These are phyloP conservation scores for Camelina neglecta DNA, from an alignment of 345 rosid genomes.

Conservation along the genomic window DNA sequence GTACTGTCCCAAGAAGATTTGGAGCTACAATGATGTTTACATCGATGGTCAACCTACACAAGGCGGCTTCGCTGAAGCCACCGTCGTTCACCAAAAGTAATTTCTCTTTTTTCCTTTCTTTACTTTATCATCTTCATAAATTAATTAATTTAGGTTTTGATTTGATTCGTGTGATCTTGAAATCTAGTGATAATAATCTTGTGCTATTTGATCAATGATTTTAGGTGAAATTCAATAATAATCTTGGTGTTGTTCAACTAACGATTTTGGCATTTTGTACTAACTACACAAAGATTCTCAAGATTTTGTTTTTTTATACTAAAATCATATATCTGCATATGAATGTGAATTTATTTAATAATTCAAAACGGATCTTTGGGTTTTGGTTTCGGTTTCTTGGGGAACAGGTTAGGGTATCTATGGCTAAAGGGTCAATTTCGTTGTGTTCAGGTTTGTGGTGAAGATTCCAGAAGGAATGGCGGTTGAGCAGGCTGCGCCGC, in stretches of 20 bases:
- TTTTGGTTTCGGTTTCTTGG: constrained; percentile 26
- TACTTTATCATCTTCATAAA: background rate
- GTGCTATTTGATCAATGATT: background rate
- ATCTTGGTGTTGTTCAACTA: constrained; percentile 24
- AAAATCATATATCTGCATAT: background rate
- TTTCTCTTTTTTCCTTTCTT: background rate
- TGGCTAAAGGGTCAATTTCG: constrained; percentile 12
- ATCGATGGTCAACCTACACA: constrained; percentile 59
- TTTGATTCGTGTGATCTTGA: background rate
- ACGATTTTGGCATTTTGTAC: background rate
- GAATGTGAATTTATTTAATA: background rate
- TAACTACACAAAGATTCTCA: background rate
- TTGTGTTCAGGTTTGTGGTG: constrained; percentile 66
- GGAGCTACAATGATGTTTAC: constrained; percentile 60
- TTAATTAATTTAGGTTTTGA: background rate
- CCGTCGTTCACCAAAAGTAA: constrained; percentile 68
- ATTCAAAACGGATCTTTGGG: constrained; percentile 14
- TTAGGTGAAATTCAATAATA: background rate
- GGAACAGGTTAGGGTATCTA: constrained; percentile 9
- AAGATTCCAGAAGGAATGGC: constrained; percentile 89
- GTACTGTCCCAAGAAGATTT: constrained; percentile 62
- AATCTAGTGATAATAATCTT: background rate
- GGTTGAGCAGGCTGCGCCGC: constrained; percentile 87
- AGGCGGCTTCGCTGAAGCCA: constrained; percentile 61
- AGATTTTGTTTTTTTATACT: background rate